These are phyloP conservation scores for Diaporthe capsici DNA, from an alignment of 2,329 filamentous ascomycete genomes.

Conservation along the genomic window DNA sequence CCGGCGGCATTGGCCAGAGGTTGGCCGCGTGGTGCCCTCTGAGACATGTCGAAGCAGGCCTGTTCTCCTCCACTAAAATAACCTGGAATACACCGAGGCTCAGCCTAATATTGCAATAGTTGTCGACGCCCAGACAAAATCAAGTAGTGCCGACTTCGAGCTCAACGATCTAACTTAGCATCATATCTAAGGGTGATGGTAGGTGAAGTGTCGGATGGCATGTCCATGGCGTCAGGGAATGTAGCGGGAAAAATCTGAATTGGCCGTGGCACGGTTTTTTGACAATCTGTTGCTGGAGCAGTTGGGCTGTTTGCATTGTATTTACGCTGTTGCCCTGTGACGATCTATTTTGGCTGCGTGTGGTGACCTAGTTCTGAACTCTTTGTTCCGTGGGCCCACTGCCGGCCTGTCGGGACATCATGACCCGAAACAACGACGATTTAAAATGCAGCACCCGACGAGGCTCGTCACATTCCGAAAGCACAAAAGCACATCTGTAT, in stretches of 20 bases:
- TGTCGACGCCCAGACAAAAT: no score
- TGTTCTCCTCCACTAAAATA: rapidly evolving
- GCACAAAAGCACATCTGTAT: no score
- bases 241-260: background rate
- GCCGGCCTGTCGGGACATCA: slow-evolving; percentile 6
- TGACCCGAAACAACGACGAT: background rate
- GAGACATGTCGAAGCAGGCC: background rate
- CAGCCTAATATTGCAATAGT: background rate
- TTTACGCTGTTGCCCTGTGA: no score
- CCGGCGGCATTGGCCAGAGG: background rate
- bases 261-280: background rate
- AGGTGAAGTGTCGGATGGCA: background rate
- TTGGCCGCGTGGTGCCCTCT: background rate
- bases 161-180: background rate
- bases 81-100: background rate
- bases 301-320: background rate
- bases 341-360: background rate
- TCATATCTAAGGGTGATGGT: background rate
- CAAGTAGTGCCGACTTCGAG: background rate
- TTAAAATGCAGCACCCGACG: background rate
- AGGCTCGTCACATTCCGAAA: no score
- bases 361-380: background rate
- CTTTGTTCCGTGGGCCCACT: background rate
- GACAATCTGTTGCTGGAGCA: background rate
- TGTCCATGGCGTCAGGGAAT: background rate